Evolutionary conservation across 768 basidiomycete genomes (phyloP).

Genomic region (Mrakia gelida): DNA sequence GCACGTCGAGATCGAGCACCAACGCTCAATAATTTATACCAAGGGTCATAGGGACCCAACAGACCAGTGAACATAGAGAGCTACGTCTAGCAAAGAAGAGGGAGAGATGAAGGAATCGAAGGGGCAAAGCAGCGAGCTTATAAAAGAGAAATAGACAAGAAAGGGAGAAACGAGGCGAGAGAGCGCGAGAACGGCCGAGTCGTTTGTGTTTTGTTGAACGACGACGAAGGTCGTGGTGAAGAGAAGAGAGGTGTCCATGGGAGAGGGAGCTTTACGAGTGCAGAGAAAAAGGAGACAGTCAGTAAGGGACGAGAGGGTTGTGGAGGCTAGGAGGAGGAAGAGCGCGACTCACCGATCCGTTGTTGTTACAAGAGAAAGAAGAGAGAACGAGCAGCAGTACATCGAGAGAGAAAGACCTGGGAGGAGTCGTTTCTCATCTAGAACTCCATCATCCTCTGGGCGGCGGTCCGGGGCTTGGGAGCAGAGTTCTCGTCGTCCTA

Average conservation of each 20-base stretch:
- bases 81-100: too few species aligned
- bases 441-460: conserved; percentile 19
- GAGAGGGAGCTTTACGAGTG: background rate
- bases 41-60: background rate
- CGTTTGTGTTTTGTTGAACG: background rate
- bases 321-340: too few species aligned
- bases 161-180: background rate
- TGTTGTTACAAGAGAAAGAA: background rate
- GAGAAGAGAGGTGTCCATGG: background rate
- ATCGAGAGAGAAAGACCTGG: too few species aligned
- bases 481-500: conserved; percentile 24
- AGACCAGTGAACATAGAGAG: background rate
- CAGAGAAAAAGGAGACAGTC: background rate
- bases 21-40: background rate
- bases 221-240: background rate
- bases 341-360: background rate
- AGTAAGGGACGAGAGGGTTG: background rate
- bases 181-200: background rate
- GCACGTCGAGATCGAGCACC: background rate
- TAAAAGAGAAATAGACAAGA: background rate
- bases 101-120: background rate
- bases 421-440: background rate
- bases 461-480: conserved; percentile 6
- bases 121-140: background rate
- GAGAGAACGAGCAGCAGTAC: too few species aligned